Evolutionary conservation across 2,329 filamentous ascomycete genomes (phyloP).

Genomic region (Fusarium stilboides): DNA sequence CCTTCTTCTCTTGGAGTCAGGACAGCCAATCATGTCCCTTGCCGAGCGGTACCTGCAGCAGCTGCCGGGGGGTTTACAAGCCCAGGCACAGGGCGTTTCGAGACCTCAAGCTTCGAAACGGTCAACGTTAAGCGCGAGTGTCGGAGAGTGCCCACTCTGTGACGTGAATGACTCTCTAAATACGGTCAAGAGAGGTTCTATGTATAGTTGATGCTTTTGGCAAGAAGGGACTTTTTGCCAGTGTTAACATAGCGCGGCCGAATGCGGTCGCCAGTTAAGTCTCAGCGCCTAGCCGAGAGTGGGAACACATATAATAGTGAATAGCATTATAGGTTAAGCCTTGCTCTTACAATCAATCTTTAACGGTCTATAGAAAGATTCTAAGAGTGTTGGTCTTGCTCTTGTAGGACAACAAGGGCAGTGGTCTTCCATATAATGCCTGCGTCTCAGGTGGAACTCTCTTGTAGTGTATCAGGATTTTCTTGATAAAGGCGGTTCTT

Average conservation of each 20-base stretch:
- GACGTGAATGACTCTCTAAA: conserved; percentile 17
- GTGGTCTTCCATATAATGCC: too few species aligned
- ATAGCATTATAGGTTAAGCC: too few species aligned
- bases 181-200: not conserved
- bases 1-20: conserved; percentile 30
- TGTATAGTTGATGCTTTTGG: conserved; percentile 11
- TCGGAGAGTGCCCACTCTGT: conserved; percentile 32
- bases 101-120: conserved; percentile 43
- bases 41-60: conserved; percentile 18
- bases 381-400: not conserved
- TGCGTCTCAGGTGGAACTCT: too few species aligned
- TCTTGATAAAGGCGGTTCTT: conserved; percentile 1
- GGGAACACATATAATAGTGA: not conserved
- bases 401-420: not conserved
- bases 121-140: conserved; percentile 33
- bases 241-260: conserved; percentile 5
- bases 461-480: not conserved
- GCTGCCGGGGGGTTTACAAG: conserved; percentile 26
- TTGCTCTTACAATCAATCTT: too few species aligned
- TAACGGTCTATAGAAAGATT: too few species aligned
- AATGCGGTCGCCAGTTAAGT: not conserved
- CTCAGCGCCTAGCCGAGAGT: not conserved
- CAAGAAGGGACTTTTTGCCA: not conserved
- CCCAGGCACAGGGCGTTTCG: conserved; percentile 47
- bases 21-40: conserved; percentile 38